These are phyloP conservation scores for Elsinoe australis DNA, from an alignment of 2,329 filamentous ascomycete genomes.

Conservation along the genomic window DNA sequence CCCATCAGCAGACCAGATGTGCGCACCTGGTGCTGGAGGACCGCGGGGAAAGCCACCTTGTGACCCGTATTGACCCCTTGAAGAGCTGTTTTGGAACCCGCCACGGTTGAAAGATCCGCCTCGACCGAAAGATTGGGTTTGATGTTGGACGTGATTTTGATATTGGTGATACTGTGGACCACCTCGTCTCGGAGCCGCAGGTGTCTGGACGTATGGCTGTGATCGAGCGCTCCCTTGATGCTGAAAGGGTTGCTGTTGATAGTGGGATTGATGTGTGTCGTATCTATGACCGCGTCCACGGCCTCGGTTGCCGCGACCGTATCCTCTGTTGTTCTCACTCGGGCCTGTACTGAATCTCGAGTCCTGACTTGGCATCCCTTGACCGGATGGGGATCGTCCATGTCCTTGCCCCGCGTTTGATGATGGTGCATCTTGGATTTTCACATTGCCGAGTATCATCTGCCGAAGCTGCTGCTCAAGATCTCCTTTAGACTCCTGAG, in stretches of 20 bases:
- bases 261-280: not conserved
- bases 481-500: conserved; percentile 19
- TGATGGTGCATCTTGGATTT: conserved; percentile 1
- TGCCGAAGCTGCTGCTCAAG: conserved; percentile 53
- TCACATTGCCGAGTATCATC: conserved; percentile 51
- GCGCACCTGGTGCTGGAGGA: not conserved
- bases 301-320: not conserved
- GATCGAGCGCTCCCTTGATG: not conserved
- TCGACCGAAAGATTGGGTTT: no score
- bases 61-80: no score
- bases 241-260: not conserved
- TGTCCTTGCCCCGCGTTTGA: not conserved
- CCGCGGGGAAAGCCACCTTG: not conserved
- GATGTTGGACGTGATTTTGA: no score
- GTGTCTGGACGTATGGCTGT: not conserved
- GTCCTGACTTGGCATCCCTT: not conserved
- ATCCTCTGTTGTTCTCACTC: not conserved
- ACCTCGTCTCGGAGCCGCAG: not conserved
- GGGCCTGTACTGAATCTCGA: no score
- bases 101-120: no score
- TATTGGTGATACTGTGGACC: not conserved
- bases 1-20: conserved; percentile 8
- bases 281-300: no score
- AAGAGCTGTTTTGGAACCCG: no score
- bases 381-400: not conserved